Percentiles rank a stretch among this genome's conserved stretches.
phyloP scores from a whole-genome alignment of 2,329 filamentous ascomycete species.

The Ilyonectria mors-panacis region DNA sequence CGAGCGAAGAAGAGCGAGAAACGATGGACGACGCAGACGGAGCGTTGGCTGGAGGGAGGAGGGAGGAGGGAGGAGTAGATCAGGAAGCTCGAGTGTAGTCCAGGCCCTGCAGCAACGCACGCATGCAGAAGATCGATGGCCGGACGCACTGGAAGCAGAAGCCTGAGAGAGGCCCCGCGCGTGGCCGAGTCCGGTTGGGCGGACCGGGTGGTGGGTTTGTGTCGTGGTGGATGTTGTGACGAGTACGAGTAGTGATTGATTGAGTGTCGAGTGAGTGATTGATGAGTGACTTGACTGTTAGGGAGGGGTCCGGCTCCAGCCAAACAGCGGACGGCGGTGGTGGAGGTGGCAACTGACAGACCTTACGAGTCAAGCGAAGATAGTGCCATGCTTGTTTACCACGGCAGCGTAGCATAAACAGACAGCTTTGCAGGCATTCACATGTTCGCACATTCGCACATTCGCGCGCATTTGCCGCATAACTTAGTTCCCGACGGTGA shows the following conservation, averaged over 20 bases:
- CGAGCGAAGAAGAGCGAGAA: background rate
- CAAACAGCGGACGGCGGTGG: conserved; percentile 4
- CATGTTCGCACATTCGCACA: too few relatives aligned
- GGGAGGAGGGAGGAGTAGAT: background rate
- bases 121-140: background rate
- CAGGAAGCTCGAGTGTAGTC: background rate
- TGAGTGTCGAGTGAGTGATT: background rate
- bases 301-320: conserved; percentile 14
- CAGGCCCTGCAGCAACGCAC: background rate
- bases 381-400: conserved; percentile 15
- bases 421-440: too few relatives aligned
- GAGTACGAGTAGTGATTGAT: background rate
- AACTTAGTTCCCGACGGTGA: background rate
- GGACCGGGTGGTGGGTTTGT: conserved; percentile 18
- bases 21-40: conserved; percentile 1
- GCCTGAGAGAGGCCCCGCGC: conserved; percentile 10
- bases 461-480: conserved; percentile 3
- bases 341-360: conserved; percentile 6
- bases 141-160: background rate
- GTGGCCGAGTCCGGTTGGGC: conserved; percentile 44
- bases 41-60: background rate
- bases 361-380: conserved; percentile 6
- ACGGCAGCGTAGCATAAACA: background rate
- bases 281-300: background rate
- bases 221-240: conserved; percentile 8